These are phyloP conservation scores for Phytophthora idaei DNA, from an alignment of 352 stramenopile genomes.

Conservation along the genomic window DNA sequence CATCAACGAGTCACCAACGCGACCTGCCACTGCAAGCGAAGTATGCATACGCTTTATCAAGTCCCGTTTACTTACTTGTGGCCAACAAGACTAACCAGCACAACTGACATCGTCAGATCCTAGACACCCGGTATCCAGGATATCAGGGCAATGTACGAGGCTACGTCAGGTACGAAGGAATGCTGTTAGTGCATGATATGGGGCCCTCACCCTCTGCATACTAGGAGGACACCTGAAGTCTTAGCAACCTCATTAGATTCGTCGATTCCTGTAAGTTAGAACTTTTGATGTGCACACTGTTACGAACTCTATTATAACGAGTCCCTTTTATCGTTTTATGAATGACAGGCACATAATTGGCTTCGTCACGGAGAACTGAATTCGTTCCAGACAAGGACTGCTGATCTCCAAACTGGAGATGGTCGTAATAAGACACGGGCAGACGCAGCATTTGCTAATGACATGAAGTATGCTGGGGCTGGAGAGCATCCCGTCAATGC, in stretches of 20 bases:
- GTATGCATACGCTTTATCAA: conserved; percentile 11
- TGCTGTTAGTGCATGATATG: neutral
- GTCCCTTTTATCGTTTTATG: neutral
- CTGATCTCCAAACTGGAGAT: conserved; percentile 11
- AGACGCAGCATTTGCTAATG: conserved; percentile 4
- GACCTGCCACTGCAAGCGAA: conserved; percentile 38
- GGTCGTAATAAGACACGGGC: conserved; percentile 9
- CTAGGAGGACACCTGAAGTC: conserved; percentile 28
- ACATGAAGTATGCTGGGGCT: neutral
- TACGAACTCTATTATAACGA: too few species aligned
- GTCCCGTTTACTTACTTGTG: neutral
- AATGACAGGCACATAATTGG: conserved; percentile 26
- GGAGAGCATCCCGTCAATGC: conserved; percentile 22
- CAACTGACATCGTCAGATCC: conserved; percentile 14
- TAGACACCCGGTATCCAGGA: conserved; percentile 38
- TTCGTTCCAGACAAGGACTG: conserved; percentile 12
- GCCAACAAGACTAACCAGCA: conserved; percentile 1
- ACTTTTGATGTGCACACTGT: too few species aligned
- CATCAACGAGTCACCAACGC: conserved; percentile 18
- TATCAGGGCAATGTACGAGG: conserved; percentile 41
- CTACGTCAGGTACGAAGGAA: conserved; percentile 53
- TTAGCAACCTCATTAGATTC: conserved; percentile 29
- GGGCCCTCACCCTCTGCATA: neutral
- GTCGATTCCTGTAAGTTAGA: conserved; percentile 20
- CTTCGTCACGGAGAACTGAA: conserved; percentile 33